phyloP scores from a whole-genome alignment of 2,329 filamentous ascomycete species.

The Pestalotiopsis sp. region DNA sequence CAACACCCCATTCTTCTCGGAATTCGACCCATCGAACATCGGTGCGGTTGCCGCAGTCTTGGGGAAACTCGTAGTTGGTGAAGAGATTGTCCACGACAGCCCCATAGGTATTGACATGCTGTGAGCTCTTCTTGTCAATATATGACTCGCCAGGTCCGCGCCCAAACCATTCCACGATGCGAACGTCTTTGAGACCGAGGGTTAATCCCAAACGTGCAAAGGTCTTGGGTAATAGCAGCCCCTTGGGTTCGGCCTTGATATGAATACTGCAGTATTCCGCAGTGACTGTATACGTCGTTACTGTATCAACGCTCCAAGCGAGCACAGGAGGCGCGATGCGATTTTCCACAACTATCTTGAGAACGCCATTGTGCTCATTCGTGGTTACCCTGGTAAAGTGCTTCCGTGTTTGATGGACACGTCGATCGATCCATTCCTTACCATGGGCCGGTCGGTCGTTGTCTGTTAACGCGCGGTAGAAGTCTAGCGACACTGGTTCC shows the following conservation, averaged over 20 bases:
- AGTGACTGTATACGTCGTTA: conserved; percentile 58
- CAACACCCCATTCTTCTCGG: conserved; percentile 31
- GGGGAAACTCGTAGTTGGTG: conserved; percentile 68
- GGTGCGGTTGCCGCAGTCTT: conserved; percentile 68
- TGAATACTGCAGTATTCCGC: conserved; percentile 51
- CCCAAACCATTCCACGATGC: conserved; percentile 64
- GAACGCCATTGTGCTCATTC: conserved; percentile 33
- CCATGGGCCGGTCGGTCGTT: conserved; percentile 62
- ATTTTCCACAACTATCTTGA: conserved; percentile 48
- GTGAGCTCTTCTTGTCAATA: conserved; percentile 65
- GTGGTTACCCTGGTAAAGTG: conserved; percentile 40
- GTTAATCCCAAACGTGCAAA: conserved; percentile 67
- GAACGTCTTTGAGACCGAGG: conserved; percentile 43
- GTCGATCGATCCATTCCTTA: conserved; percentile 56
- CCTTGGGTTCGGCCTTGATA: conserved; percentile 50
- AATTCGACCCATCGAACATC: conserved; percentile 65
- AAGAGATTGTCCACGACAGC: conserved; percentile 53
- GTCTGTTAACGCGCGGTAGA: conserved; percentile 69
- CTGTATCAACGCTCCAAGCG: conserved; percentile 59
- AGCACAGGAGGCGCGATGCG: conserved; percentile 66
- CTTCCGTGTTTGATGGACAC: conserved; percentile 48
- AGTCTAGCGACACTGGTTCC: conserved; percentile 49
- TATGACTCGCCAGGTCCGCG: conserved; percentile 70
- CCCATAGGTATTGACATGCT: conserved; percentile 58
- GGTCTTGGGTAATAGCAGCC: conserved; percentile 53